Conservation (phyloP, 2,329 filamentous ascomycete species). For the Purpureocillium lavendulum region DNA sequence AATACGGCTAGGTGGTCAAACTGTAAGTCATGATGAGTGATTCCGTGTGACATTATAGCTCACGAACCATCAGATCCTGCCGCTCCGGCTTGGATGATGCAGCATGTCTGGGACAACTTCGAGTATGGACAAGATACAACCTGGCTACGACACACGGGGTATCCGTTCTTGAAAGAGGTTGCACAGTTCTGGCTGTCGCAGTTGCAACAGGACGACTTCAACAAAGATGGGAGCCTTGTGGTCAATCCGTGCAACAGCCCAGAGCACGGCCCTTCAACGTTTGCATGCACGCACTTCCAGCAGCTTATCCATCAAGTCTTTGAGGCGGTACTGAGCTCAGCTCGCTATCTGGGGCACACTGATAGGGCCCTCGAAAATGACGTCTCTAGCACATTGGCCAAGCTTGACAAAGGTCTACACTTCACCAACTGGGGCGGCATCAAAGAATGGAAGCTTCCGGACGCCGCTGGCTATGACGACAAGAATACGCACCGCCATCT, state of each 20-base stretch:
- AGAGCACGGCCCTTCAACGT: constrained; percentile 46
- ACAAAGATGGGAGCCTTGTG: constrained; percentile 41
- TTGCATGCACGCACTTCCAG: constrained; percentile 45
- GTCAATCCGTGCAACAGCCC: constrained; percentile 52
- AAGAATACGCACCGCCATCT: constrained; percentile 22
- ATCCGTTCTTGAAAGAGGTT: constrained; percentile 43
- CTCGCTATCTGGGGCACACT: background rate
- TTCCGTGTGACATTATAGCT: too few species aligned
- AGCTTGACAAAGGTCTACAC: background rate
- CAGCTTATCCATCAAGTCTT: constrained; percentile 39
- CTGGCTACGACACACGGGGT: constrained; percentile 40
- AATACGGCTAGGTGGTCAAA: constrained; percentile 20
- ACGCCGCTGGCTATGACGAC: background rate
- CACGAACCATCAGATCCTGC: constrained; percentile 26
- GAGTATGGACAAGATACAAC: constrained; percentile 15
- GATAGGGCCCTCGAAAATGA: background rate
- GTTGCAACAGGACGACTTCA: constrained; percentile 40
- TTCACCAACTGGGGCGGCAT: background rate
- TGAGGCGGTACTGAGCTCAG: constrained; percentile 16
- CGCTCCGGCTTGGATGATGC: constrained; percentile 50
- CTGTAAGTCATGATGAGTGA: constrained; percentile 13
- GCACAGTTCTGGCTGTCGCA: constrained; percentile 48
- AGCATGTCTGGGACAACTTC: constrained; percentile 50
- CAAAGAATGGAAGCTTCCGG: background rate
- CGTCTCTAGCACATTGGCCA: constrained; percentile 7